These are phyloP conservation scores for Blepharisma undulans DNA, from an alignment of 169 alveolate species.

Conservation along the genomic window DNA sequence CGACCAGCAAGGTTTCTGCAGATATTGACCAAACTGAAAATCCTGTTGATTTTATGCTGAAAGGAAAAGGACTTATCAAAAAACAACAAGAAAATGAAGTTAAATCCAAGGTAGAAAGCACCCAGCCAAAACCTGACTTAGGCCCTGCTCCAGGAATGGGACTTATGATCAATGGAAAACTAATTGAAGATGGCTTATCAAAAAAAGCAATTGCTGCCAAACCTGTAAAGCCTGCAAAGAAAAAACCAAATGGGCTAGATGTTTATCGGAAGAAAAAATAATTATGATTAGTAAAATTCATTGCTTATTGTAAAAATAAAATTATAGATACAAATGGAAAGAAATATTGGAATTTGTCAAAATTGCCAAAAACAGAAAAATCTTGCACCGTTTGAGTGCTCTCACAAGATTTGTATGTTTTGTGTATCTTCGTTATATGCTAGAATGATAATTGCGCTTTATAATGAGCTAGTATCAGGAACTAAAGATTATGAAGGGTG, in stretches of 20 bases:
- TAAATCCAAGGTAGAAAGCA: not conserved
- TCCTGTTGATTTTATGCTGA: not conserved
- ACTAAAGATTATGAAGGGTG: not conserved
- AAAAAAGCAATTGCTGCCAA: not conserved
- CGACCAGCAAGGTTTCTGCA: not conserved
- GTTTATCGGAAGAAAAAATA: not conserved
- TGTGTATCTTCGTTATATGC: not conserved
- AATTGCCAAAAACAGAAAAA: not conserved
- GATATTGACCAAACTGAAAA: slow-evolving; percentile 13
- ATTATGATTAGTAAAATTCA: not conserved
- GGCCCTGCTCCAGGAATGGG: slow-evolving; percentile 9
- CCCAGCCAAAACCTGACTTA: not conserved
- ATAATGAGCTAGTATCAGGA: not conserved
- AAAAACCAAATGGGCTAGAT: not conserved
- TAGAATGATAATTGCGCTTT: not conserved
- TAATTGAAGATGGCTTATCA: slow-evolving; percentile 18
- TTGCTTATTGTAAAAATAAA: not conserved
- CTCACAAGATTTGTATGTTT: not conserved
- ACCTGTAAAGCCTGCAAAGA: slow-evolving; percentile 6
- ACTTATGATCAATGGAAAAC: slow-evolving; percentile 25
- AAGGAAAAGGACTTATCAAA: slow-evolving; percentile 14
- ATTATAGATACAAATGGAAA: not conserved
- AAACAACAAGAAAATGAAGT: slow-evolving; percentile 10
- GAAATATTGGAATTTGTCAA: not conserved
- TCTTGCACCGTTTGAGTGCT: not conserved